phyloP scores from a whole-genome alignment of 768 basidiomycete genomes.

The Peribolospora baueri region DNA sequence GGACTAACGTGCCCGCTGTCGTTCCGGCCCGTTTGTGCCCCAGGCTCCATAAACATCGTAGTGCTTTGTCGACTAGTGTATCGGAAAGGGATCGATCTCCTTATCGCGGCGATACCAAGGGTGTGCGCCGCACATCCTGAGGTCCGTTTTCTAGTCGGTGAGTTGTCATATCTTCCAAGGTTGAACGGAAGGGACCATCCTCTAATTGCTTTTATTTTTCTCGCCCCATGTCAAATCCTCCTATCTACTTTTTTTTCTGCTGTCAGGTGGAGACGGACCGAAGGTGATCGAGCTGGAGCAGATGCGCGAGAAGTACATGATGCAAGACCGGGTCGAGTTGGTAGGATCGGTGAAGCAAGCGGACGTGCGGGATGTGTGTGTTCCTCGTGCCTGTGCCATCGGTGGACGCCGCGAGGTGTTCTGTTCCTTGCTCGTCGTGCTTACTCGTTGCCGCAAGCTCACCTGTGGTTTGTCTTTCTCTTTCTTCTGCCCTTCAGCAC shows the following conservation, averaged over 20 bases:
- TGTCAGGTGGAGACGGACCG: conserved; percentile 74
- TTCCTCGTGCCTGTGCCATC: not conserved
- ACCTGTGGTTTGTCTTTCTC: not conserved
- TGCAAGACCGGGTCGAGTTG: conserved; percentile 79
- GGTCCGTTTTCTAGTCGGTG: conserved; percentile 70
- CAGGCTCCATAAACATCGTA: too few relatives aligned
- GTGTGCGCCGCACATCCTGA: conserved; percentile 67
- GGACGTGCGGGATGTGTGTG: conserved; percentile 54
- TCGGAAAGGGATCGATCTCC: conserved; percentile 84
- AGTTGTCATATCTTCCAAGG: conserved; percentile 7
- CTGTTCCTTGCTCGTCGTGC: not conserved
- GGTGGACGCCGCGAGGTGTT: not conserved
- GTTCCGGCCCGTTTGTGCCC: too few relatives aligned
- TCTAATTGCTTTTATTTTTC: not conserved
- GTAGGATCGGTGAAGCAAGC: conserved; percentile 56
- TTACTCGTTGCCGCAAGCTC: not conserved
- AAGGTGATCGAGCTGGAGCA: conserved; percentile 84
- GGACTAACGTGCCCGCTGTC: too few relatives aligned
- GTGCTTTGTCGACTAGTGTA: conserved; percentile 62
- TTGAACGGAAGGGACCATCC: too few relatives aligned
- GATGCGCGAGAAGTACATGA: conserved; percentile 69
- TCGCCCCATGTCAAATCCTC: not conserved
- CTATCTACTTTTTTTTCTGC: not conserved
- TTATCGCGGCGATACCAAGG: conserved; percentile 72
- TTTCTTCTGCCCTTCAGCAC: conserved; percentile 28